These are phyloP conservation scores for Toxoplasma gondii DNA, from an alignment of 169 alveolate species.

Conservation along the genomic window DNA sequence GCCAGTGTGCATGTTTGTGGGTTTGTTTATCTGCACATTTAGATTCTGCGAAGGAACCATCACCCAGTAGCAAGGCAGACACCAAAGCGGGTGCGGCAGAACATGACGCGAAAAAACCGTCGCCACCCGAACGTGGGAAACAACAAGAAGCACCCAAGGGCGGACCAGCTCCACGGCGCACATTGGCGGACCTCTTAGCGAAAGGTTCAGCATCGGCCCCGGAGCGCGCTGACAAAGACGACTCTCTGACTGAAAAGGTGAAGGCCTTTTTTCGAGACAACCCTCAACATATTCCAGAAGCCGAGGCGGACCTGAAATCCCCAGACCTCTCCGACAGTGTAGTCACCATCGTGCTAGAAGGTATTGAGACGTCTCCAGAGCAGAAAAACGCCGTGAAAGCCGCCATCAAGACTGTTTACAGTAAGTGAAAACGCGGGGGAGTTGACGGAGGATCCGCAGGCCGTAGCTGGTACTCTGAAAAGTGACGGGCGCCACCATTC, in stretches of 20 bases:
- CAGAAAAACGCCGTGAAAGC: background rate
- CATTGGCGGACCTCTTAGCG: conserved; percentile 7
- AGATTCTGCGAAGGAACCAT: no score
- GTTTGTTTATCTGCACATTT: no score
- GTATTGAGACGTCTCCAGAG: background rate
- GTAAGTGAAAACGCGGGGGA: background rate
- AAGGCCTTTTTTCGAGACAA: background rate
- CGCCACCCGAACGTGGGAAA: background rate
- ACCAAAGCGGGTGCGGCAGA: background rate
- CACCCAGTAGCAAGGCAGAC: no score
- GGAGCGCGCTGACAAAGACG: background rate
- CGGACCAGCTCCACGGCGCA: conserved; percentile 6
- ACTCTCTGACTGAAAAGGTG: background rate
- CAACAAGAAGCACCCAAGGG: background rate
- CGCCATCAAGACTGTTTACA: background rate
- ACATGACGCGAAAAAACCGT: background rate
- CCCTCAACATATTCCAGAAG: background rate
- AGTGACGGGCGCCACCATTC: no score
- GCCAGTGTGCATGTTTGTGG: no score
- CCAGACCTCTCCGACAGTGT: background rate
- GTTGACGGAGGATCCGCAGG: no score
- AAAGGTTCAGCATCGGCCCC: background rate
- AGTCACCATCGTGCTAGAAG: background rate
- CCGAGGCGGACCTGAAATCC: background rate
- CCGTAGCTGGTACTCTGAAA: no score